These are phyloP conservation scores for Biscogniauxia mediterranea DNA, from an alignment of 2,329 filamentous ascomycete species.

Conservation along the genomic window DNA sequence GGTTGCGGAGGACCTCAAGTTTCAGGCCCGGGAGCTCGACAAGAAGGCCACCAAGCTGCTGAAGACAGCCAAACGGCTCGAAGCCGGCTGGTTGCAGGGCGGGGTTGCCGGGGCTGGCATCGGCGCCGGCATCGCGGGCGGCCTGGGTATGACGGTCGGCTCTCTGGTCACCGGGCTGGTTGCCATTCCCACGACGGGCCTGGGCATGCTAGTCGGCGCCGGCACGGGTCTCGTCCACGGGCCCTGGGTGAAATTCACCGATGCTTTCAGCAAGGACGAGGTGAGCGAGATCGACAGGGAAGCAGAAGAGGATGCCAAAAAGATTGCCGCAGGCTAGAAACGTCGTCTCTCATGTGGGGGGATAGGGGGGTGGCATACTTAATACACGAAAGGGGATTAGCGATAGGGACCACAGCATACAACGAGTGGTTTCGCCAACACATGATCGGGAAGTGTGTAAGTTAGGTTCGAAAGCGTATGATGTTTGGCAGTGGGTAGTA, in stretches of 20 bases:
- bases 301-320: slow-evolving; percentile 27
- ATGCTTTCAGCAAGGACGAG: slow-evolving; percentile 29
- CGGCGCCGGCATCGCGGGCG: slow-evolving; percentile 33
- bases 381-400: not conserved
- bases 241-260: slow-evolving; percentile 34
- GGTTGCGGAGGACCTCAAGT: slow-evolving; percentile 29
- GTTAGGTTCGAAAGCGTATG: too few relatives aligned
- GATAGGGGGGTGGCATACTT: not conserved
- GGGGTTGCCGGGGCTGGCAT: slow-evolving; percentile 33
- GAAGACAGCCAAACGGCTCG: slow-evolving; percentile 31
- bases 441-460: too few relatives aligned
- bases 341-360: not conserved
- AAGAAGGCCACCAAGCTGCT: slow-evolving; percentile 31
- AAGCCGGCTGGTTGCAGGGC: slow-evolving; percentile 34
- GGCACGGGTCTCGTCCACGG: slow-evolving; percentile 34
- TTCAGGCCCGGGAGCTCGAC: slow-evolving; percentile 30
- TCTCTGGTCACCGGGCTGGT: slow-evolving; percentile 31
- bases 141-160: slow-evolving; percentile 31
- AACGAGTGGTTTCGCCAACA: too few relatives aligned
- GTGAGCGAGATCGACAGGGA: slow-evolving; percentile 29
- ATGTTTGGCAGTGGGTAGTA: too few relatives aligned
- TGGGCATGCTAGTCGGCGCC: slow-evolving; percentile 32
- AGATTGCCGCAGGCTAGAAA: slow-evolving; percentile 15
- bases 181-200: slow-evolving; percentile 31
- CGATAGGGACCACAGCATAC: too few relatives aligned